These are phyloP conservation scores for Salix purpurea DNA, from an alignment of 345 rosid genomes.

Conservation along the genomic window DNA sequence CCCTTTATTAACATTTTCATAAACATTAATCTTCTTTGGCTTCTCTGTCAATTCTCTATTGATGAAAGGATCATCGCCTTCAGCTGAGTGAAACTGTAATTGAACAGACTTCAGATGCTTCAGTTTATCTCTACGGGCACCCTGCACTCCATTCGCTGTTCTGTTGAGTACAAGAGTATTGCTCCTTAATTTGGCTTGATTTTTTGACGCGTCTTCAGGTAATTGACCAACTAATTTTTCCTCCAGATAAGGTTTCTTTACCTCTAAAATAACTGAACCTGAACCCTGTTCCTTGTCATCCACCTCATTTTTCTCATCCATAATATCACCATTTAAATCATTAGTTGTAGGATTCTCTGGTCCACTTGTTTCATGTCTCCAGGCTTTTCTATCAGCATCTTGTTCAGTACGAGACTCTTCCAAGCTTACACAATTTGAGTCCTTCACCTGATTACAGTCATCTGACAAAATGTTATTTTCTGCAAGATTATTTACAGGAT, in stretches of 20 bases:
- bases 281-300: conserved; percentile 27
- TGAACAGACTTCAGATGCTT: conserved; percentile 60
- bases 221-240: conserved; percentile 29
- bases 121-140: conserved; percentile 35
- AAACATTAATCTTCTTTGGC: conserved; percentile 21
- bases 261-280: conserved; percentile 12
- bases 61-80: conserved; percentile 22
- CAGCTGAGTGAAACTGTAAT: conserved; percentile 36
- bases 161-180: conserved; percentile 44
- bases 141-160: conserved; percentile 42
- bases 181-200: conserved; percentile 52
- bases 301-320: conserved; percentile 36
- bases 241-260: conserved; percentile 37
- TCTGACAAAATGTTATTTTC: conserved; percentile 20
- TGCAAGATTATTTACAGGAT: conserved; percentile 10
- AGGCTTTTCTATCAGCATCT: conserved; percentile 18
- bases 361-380: conserved; percentile 27
- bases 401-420: conserved; percentile 13
- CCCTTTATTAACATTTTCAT: conserved; percentile 19
- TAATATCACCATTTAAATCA: conserved; percentile 18
- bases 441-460: conserved; percentile 10
- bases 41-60: conserved; percentile 15
- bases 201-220: conserved; percentile 40
- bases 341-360: conserved; percentile 19
- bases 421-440: conserved; percentile 14